A percentile compares a stretch with the other conserved stretches of the same genome.
These are phyloP conservation scores for Aschersonia sp. DNA, from an alignment of 2,329 filamentous ascomycete species.

Conservation along the genomic window DNA sequence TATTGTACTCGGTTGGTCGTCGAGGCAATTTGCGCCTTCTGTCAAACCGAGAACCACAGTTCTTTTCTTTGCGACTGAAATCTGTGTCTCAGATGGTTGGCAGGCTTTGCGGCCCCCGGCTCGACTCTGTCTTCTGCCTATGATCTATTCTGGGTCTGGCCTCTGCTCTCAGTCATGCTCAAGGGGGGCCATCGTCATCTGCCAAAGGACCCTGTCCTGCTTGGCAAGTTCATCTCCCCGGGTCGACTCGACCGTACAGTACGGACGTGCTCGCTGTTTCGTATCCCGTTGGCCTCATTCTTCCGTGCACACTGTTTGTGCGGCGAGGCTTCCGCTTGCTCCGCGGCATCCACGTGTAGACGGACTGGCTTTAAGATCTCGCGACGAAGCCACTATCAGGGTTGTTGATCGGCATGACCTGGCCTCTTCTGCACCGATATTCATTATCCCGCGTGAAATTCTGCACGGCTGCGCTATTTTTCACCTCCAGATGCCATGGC, in stretches of 20 bases:
- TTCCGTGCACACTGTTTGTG: background rate
- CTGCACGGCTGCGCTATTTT: too few relatives aligned
- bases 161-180: background rate
- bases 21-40: too few relatives aligned
- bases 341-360: background rate
- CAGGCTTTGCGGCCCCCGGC: background rate
- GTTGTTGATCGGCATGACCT: slow-evolving; percentile 2
- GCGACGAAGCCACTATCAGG: background rate
- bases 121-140: background rate
- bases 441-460: background rate
- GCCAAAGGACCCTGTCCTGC: too few relatives aligned
- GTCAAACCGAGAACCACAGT: too few relatives aligned
- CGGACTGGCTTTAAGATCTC: background rate
- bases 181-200: background rate
- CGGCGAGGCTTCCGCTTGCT: background rate
- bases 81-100: background rate
- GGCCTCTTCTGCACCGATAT: background rate
- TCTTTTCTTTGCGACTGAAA: background rate
- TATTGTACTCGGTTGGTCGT: too few relatives aligned
- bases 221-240: background rate
- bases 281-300: background rate
- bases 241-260: background rate
- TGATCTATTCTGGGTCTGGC: background rate
- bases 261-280: background rate
- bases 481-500: too few relatives aligned